Evolutionary conservation across 345 rosid genomes (phyloP), one percentile per base, ranked within the genome.

Genomic region (Boechera divaricarpa): DNA sequence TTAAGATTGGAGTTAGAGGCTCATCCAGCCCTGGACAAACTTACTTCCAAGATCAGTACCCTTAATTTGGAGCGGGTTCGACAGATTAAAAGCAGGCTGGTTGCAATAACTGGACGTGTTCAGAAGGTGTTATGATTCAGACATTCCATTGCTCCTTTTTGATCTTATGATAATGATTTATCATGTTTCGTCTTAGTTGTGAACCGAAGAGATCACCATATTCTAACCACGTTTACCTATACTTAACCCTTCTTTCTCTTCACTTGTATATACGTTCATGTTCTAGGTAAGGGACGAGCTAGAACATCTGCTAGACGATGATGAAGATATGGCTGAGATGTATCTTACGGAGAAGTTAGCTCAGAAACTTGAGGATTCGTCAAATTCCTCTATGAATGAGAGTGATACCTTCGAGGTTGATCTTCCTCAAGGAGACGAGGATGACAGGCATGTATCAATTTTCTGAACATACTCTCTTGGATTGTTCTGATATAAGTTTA

Each of bases 301-400:
- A 69, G 98, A 92, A 78, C 93, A 94, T 66, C 81, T 94, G 73
- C 87, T 94, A 73, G 98, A 94, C 72, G 98, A 92, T 75, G 98
- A 90, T 74, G 98, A 89, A 35, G 98, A 94, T 81, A 94, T 94
- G 98, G 96, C 95, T 38, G 98, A 94, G 88, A 88, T 94, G 98
- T 94, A 94, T 85, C 84, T 92, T 67, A 94, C 97, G 0, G 98
- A 86, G 73, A 92, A 94, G 63, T 60, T 87, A 77, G 77, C 85
- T 74, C 90, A 84, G 74, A 86, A 83, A 80, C 80, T 87, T 72
- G 98, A 92, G 70, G 79, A 85, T 56, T 89, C 94, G 18, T 84
- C 97, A 6, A 56, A 79, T 60, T 79, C 89, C 62, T 87, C 94
- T 13, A 78, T 86, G 67, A 79, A 85, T 76, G 93, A 82, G 75